Evolutionary conservation across 2,329 filamentous ascomycete species (phyloP), one percentile per base, ranked within the genome.

Genomic region (Aspergillus ruber): DNA sequence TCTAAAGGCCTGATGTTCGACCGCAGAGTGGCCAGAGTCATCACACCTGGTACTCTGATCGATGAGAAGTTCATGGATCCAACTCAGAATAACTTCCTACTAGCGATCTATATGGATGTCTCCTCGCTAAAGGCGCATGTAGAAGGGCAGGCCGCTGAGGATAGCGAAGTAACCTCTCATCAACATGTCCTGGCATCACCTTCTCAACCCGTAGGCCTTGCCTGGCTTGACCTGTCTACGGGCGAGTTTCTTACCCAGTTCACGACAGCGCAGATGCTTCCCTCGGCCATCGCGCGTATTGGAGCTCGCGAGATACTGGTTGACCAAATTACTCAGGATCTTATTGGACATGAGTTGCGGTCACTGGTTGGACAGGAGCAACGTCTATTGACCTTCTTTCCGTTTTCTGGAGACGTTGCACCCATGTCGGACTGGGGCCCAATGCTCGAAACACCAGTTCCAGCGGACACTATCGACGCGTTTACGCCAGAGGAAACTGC

Each of bases 51-150:
- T 17, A 98, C 93, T 1, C 75, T 98, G 46, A 95, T 98, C 56
- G 93, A 98, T 67, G 93, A 98, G 70, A 90, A 90, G 59, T 98
- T 97, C 67, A 90, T 98, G 76, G 88, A 97, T 64, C 88, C 90
- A 1, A 91, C 87, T 63, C 83, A 88, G 59, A 96, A 93, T 69
- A 97, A 96, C 65, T 98, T 91, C 66, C 77, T 97, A 29, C 80
- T 97, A 64, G 85, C 88, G 33, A 79, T 97, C 42, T 81, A 94
- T 61, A 65, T 86, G 23, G 68, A 76, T 49, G 49, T 59, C 4
- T 42, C 58, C 25, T 46, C 49, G 2, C 27, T 62, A 32, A 48
- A 56, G 27, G 35, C 40, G 42, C 54, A 47, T 41, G 51, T 56
- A 46, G 65, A 46, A 17, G 46, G 50, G 7, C 48, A 59, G n/a